Percentiles rank a stretch among this genome's conserved stretches.
These are phyloP conservation scores for Rhododendron williamsianum DNA, from an alignment of 148 eudicot species.

Conservation along the genomic window DNA sequence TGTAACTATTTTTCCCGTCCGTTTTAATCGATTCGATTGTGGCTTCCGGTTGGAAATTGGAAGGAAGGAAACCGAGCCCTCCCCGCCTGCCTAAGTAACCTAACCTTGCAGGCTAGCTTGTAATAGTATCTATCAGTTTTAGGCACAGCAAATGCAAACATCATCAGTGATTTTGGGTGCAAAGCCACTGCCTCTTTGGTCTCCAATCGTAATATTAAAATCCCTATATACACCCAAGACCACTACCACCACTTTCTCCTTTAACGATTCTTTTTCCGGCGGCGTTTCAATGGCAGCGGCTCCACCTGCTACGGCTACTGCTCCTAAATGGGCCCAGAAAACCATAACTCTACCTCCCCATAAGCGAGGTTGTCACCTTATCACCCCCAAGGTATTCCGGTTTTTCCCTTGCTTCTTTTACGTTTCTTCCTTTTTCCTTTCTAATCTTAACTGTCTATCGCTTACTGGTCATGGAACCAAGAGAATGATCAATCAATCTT, in stretches of 20 bases:
- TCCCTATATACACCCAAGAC: conserved; percentile 8
- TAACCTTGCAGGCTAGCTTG: not conserved
- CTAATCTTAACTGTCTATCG: not conserved
- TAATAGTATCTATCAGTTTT: not conserved
- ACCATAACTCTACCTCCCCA: conserved; percentile 77
- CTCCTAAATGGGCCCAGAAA: conserved; percentile 89
- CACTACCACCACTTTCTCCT: conserved; percentile 8
- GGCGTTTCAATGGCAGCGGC: conserved; percentile 34
- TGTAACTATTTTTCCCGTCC: not conserved
- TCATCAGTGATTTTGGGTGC: conserved; percentile 12
- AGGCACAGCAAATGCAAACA: conserved; percentile 23
- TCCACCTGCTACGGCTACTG: conserved; percentile 27
- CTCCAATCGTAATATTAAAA: conserved; percentile 9
- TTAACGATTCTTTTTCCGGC: conserved; percentile 4
- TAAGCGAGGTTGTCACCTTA: conserved; percentile 81
- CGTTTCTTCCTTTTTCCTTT: not conserved
- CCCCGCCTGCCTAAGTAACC: too few relatives aligned
- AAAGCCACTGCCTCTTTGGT: conserved; percentile 25
- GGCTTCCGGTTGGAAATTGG: not conserved
- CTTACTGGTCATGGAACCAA: not conserved
- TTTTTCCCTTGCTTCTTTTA: not conserved
- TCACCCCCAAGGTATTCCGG: conserved; percentile 60
- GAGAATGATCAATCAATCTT: not conserved
- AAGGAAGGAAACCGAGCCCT: not conserved
- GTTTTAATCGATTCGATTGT: not conserved